These are phyloP conservation scores for Pseudozyma pruni DNA, from an alignment of 1,284 basidiomycete genomes.

Conservation along the genomic window DNA sequence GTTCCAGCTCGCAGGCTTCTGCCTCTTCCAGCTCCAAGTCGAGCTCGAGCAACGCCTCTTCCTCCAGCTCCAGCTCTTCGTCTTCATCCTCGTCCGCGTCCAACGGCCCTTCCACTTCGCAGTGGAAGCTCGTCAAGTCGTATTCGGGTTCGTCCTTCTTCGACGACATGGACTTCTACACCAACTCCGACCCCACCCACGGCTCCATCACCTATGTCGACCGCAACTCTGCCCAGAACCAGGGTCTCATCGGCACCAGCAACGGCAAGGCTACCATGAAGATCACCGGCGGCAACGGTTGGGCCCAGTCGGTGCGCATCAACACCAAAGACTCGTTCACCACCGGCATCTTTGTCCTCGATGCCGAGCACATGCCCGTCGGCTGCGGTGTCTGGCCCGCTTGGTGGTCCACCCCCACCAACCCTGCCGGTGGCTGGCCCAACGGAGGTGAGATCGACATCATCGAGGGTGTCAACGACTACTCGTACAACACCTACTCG, in stretches of 20 bases:
- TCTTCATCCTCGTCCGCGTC: conserved; percentile 21
- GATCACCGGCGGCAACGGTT: conserved; percentile 37
- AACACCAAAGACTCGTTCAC: conserved; percentile 53
- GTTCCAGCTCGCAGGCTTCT: conserved; percentile 6
- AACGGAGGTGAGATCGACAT: conserved; percentile 63
- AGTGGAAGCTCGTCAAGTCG: conserved; percentile 48
- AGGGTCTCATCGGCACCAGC: conserved; percentile 40
- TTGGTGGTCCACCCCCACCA: conserved; percentile 57
- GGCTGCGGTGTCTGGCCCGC: conserved; percentile 64
- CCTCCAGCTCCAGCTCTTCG: conserved; percentile 14
- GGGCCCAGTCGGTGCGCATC: conserved; percentile 50
- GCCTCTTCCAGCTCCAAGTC: conserved; percentile 15
- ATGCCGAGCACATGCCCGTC: conserved; percentile 56
- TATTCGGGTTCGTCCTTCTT: conserved; percentile 50
- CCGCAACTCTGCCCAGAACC: conserved; percentile 18
- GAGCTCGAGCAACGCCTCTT: conserved; percentile 9
- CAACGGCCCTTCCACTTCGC: conserved; percentile 17
- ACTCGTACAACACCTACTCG: conserved; percentile 51
- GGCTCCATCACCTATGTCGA: conserved; percentile 51
- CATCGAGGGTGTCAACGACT: conserved; percentile 59
- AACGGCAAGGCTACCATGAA: conserved; percentile 47
- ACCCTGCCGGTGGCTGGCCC: conserved; percentile 50
- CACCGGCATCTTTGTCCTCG: conserved; percentile 54
- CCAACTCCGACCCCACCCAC: conserved; percentile 48
- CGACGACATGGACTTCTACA: conserved; percentile 55